These are phyloP conservation scores for Penicillium sp. DNA, from an alignment of 2,329 filamentous ascomycete genomes.

Conservation along the genomic window DNA sequence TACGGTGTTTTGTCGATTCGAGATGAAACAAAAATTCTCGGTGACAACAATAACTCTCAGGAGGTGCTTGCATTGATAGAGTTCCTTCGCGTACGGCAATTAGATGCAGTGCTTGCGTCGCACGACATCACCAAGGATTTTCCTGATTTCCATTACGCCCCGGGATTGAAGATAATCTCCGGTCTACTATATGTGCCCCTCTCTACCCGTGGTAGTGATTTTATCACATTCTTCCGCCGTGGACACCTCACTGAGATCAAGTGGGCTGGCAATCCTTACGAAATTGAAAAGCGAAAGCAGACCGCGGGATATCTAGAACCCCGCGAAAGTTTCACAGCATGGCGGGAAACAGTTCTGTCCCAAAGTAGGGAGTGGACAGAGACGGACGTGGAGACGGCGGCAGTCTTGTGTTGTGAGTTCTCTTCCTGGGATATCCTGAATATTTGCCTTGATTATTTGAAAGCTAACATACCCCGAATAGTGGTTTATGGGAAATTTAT, in stretches of 20 bases:
- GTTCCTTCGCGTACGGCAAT: conserved; percentile 72
- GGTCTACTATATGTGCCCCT: conserved; percentile 80
- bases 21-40: conserved; percentile 85
- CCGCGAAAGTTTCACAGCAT: conserved; percentile 74
- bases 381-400: conserved; percentile 84
- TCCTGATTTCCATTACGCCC: conserved; percentile 73
- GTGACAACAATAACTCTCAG: conserved; percentile 70
- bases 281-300: conserved; percentile 71
- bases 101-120: conserved; percentile 73
- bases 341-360: conserved; percentile 76
- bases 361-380: conserved; percentile 86
- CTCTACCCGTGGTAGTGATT: conserved; percentile 71
- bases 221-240: conserved; percentile 87
- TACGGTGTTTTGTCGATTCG: conserved; percentile 80
- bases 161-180: conserved; percentile 74
- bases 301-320: conserved; percentile 75
- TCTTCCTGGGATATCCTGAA: background rate
- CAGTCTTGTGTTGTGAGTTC: conserved; percentile 63
- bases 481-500: conserved; percentile 87
- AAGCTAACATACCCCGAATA: background rate
- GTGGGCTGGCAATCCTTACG: conserved; percentile 59
- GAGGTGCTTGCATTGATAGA: conserved; percentile 82
- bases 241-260: conserved; percentile 78
- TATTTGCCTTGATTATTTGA: background rate
- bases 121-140: conserved; percentile 76